Evolutionary conservation across 2,329 filamentous ascomycete genomes (phyloP).

Genomic region (Beauveria bassiana): DNA sequence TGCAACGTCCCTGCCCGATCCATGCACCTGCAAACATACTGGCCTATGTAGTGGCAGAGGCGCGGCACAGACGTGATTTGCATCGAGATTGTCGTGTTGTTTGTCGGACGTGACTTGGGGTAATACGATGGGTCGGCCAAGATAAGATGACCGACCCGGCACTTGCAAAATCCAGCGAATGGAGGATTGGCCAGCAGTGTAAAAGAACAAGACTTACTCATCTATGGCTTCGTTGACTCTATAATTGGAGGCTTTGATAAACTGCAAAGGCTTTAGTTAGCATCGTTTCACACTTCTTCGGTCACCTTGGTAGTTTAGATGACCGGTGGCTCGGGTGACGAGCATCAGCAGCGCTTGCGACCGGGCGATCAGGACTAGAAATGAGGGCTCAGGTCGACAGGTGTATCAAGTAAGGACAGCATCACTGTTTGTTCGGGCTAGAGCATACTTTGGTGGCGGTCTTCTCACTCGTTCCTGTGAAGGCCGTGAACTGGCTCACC

Average conservation of each 20-base stretch:
- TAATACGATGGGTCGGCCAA: background rate
- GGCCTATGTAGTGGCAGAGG: background rate
- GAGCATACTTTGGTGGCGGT: conserved; percentile 37
- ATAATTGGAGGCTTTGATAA: conserved; percentile 39
- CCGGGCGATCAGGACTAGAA: background rate
- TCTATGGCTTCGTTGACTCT: conserved; percentile 48
- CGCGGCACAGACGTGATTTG: background rate
- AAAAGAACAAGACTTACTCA: conserved; percentile 39
- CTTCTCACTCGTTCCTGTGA: conserved; percentile 37
- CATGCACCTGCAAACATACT: background rate
- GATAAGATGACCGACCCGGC: background rate
- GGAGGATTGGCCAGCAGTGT: background rate
- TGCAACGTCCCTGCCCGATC: background rate
- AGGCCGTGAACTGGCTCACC: conserved; percentile 33
- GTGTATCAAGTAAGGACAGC: background rate
- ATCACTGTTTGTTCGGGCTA: background rate
- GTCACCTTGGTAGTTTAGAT: background rate
- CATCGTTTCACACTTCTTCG: background rate
- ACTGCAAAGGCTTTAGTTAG: conserved; percentile 26
- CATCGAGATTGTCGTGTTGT: background rate
- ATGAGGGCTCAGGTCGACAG: background rate
- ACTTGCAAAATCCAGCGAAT: background rate
- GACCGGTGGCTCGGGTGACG: background rate
- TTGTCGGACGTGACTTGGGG: background rate
- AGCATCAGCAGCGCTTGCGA: background rate